Base-by-base conservation (phyloP, 805 yeast species). In the Lachancea thermotolerans region DNA sequence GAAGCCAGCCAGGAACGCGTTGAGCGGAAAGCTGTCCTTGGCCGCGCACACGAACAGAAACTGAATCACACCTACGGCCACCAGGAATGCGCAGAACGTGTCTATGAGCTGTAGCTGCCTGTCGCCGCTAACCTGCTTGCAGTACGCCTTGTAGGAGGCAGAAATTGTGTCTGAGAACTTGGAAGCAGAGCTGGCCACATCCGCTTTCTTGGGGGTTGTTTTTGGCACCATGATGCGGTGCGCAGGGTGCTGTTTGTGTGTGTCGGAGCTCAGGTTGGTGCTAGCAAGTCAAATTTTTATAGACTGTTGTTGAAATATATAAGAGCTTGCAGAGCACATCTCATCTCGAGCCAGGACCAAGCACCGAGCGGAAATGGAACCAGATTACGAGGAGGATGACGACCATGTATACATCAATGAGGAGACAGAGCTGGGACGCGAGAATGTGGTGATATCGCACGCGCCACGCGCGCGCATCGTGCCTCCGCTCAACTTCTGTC, bases 401-500 rank as follows among this genome's bases (percentile, higher is more conserved):
- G 63, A 56, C 39, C 45, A 56, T 16, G 47, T 54, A 16, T 58
- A 59, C 40, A 50, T 57, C 16, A 56, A 62, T 44, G 70, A 61
- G 47, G 66, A 60, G 44, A 56, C 64, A 5, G 64, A 62, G 46
- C 49, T 52, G 2, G 67, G 66, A 4, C 53, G 48, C 5, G 58
- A 58, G 29, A 49, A 49, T 35, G 57, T 62, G 15, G 56, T 59
- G 7, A 60, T 74, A 15, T 62, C 70, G n/a, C 67, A 69, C 29
- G 79, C 86, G 0, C 91, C 93, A 7, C 61, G 71, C 34, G 67
- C 77, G 51, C 67, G 88, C 37, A 81, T 87, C 18, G 90, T 93
- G 2, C 99, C 99, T 2, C 99, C 99, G 0, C 67, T 90, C 52
- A 93, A 93, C 66, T 91, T 91, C 63, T 85, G 96, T 52, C 96